Conservation (phyloP, 2,329 filamentous ascomycete genomes). For the Talaromyces sp. region DNA sequence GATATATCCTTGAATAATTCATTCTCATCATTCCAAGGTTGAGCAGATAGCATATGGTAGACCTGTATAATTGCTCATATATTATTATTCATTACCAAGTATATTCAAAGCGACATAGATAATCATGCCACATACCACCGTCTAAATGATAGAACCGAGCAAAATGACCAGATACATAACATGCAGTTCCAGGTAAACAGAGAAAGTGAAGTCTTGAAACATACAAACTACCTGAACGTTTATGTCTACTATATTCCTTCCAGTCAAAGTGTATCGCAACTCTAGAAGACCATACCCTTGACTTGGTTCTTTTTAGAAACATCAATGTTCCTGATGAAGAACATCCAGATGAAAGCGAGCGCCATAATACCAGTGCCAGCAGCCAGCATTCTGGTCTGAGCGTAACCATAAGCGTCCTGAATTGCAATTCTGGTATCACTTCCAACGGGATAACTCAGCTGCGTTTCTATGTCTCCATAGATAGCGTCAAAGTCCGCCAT, state of each 20-base stretch:
- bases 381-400: constrained; percentile 46
- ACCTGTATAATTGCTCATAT: background rate
- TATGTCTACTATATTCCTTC: background rate
- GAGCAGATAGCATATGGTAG: background rate
- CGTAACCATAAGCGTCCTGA: constrained; percentile 48
- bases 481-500: constrained; percentile 15
- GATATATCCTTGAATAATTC: background rate
- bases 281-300: constrained; percentile 54
- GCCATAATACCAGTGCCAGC: constrained; percentile 30
- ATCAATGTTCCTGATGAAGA: constrained; percentile 50
- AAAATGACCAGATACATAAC: background rate
- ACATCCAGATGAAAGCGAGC: constrained; percentile 33
- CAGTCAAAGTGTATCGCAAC: background rate
- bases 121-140: background rate
- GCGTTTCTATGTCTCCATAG: background rate
- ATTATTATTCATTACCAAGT: background rate
- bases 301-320: constrained; percentile 47
- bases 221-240: background rate
- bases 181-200: background rate
- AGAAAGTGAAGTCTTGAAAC: background rate
- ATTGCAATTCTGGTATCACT: constrained; percentile 47
- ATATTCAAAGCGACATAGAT: background rate
- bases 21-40: background rate
- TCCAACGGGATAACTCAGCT: constrained; percentile 40
- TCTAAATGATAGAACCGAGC: background rate